A percentile compares a stretch with the other conserved stretches of the same genome.
Evolutionary conservation across 208 protist genomes (phyloP).

Genomic region (Herpetomonas tarakana): DNA sequence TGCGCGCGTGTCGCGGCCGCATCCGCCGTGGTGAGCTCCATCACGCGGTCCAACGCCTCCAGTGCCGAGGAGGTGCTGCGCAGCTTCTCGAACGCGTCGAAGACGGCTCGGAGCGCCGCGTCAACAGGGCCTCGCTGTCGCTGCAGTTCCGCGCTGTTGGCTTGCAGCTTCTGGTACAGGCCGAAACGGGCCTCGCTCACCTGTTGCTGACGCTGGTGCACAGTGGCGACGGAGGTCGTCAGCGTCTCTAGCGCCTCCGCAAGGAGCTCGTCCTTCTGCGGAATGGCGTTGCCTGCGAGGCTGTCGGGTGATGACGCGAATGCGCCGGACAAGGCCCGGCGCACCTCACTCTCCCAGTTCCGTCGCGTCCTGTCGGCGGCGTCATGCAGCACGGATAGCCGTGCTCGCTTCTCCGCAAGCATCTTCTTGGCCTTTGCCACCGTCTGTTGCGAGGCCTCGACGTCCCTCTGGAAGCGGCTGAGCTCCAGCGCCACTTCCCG

Average conservation of each 20-base stretch:
- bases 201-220: neutral
- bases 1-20: neutral
- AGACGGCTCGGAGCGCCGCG: constrained; percentile 7
- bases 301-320: constrained; percentile 13
- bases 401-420: constrained; percentile 19
- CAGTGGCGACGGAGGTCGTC: neutral
- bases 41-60: neutral
- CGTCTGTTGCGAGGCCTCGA: constrained; percentile 17
- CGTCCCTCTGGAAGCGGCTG: neutral
- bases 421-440: constrained; percentile 12
- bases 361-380: constrained; percentile 18
- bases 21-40: constrained; percentile 7
- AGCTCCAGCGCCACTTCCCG: neutral
- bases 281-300: neutral
- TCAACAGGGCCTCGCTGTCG: constrained; percentile 17
- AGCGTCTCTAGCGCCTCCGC: neutral
- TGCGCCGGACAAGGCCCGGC: constrained; percentile 16
- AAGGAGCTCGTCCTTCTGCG: neutral
- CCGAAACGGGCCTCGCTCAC: constrained; percentile 14
- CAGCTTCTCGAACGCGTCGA: constrained; percentile 5
- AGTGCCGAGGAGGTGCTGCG: neutral
- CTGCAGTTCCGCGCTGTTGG: constrained; percentile 16
- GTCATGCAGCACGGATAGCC: constrained; percentile 21
- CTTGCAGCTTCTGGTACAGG: constrained; percentile 23
- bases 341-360: constrained; percentile 28